Evolutionary conservation across 139 green algal species (phyloP), one percentile per base, ranked within the genome.

Genomic region (Tetradesmus lagerheimii): DNA sequence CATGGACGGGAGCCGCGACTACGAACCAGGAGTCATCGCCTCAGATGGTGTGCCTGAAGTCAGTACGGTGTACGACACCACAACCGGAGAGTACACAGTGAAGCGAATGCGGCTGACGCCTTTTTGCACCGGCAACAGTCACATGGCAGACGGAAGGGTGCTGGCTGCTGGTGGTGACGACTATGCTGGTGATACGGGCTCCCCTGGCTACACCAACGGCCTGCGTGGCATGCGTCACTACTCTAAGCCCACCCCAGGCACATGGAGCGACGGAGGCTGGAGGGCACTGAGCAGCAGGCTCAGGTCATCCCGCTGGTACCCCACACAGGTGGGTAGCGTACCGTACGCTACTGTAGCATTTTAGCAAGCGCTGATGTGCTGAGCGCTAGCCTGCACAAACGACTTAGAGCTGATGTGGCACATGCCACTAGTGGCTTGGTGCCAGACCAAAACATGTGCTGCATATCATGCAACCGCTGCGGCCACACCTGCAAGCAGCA

Each of bases 21-120:
- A 82, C 41, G 76, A 82, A 35, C 35, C 76, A 15, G 76, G 76
- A 53, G 35, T 82, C 35, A 82, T 82, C 76, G n/a, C 34, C 3
- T 53, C 76, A 6, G 76, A 82, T 82, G 76, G 76, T 2, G 76
- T 82, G 31, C 76, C 76, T 50, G 76, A 82, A 45, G 76, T 82
- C 31, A 31, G 35, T 20, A 6, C 76, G 12, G 76, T 82, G 14
- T 82, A 31, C 29, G 76, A 82, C 18, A 25, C 76, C 11, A 27
- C 12, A 11, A 82, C 35, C 31, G 76, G 76, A 31, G 31, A 82
- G 31, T 53, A 82, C 34, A 29, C 23, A 15, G 34, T 45, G 12
- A 82, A 82, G 35, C 31, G 14, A 4, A 45, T 82, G 34, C 76
- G 76, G 15, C 38, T 29, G 34, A 82, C 76, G 41, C 76, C 76